These are phyloP conservation scores for Kodamaea leandrae DNA, from an alignment of 805 yeast species.

Conservation along the genomic window DNA sequence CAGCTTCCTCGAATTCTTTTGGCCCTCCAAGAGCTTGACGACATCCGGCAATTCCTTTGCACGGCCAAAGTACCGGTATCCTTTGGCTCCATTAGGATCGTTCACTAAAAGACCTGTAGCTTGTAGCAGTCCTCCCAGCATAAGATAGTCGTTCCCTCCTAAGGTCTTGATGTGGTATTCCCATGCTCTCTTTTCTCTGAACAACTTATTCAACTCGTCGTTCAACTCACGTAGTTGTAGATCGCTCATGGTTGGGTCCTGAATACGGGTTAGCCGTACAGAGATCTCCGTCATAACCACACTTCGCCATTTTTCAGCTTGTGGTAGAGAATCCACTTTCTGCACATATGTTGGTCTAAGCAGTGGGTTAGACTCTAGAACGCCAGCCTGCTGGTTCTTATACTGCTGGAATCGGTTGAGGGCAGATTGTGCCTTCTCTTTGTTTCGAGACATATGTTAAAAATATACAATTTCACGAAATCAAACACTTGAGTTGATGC, in stretches of 20 bases:
- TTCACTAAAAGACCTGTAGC: constrained; percentile 11
- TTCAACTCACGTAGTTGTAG: constrained; percentile 68
- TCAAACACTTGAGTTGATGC: background rate
- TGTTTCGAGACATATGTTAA: constrained; percentile 76
- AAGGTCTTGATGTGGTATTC: constrained; percentile 66
- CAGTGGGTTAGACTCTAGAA: constrained; percentile 51
- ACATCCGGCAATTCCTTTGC: constrained; percentile 81
- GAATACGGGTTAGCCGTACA: constrained; percentile 55
- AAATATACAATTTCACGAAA: background rate
- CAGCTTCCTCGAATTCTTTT: constrained; percentile 9
- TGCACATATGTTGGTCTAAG: constrained; percentile 62
- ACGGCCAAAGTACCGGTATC: constrained; percentile 77
- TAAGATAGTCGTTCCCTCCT: constrained; percentile 70
- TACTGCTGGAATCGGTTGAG: constrained; percentile 64
- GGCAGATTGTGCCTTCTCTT: constrained; percentile 72
- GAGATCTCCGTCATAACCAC: constrained; percentile 65
- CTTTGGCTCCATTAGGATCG: constrained; percentile 29
- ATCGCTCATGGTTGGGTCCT: constrained; percentile 56
- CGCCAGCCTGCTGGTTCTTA: constrained; percentile 57
- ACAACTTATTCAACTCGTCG: constrained; percentile 64
- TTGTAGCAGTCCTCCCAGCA: constrained; percentile 22
- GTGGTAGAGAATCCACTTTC: constrained; percentile 51
- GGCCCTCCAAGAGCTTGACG: constrained; percentile 21
- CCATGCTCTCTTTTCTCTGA: constrained; percentile 73
- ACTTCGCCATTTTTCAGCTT: constrained; percentile 69